Conservation (phyloP, 1,284 basidiomycete genomes). For the Ceratobasidium papillatum region DNA sequence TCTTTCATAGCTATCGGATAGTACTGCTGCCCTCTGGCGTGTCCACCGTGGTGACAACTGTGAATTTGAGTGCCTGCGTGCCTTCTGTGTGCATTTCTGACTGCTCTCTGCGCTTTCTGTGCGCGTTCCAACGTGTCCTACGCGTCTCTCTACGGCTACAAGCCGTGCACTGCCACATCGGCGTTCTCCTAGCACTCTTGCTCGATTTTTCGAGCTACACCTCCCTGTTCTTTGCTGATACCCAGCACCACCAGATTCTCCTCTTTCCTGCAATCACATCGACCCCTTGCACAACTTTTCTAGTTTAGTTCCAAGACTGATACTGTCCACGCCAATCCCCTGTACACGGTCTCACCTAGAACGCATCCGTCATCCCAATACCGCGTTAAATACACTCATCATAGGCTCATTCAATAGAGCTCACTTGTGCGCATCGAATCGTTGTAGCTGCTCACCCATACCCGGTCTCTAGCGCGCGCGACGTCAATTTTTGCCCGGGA, state of each 20-base stretch:
- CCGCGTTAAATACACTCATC: neutral
- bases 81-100: neutral
- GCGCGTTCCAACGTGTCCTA: neutral
- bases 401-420: neutral
- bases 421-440: no score
- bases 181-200: neutral
- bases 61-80: neutral
- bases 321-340: no score
- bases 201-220: neutral
- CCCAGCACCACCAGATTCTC: neutral
- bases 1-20: constrained; percentile 1
- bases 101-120: neutral
- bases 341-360: neutral
- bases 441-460: no score
- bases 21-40: constrained; percentile 4
- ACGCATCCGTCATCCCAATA: neutral
- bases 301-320: no score
- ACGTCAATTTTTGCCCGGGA: no score
- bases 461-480: no score
- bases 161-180: neutral
- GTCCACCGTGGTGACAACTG: constrained; percentile 24
- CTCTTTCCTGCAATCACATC: neutral
- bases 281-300: no score
- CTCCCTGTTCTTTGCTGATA: neutral
- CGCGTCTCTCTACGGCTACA: neutral